Evolutionary conservation across 2,329 filamentous ascomycete species (phyloP).

Genomic region (Lachnellula willkommii): DNA sequence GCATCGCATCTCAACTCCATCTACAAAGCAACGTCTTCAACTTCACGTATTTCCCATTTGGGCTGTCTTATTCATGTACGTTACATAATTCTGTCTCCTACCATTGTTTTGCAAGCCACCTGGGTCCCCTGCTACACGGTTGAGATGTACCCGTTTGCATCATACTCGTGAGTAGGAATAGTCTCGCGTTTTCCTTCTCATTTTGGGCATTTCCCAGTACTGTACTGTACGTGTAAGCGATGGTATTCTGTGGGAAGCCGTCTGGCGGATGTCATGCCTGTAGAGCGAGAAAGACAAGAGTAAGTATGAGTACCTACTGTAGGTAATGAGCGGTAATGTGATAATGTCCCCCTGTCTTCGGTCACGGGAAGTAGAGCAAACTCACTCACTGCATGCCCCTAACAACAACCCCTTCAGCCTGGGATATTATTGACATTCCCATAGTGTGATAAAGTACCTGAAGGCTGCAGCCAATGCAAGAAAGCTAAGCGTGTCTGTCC

Average conservation of each 20-base stretch:
- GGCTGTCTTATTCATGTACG: neutral
- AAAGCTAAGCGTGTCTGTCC: conserved; percentile 48
- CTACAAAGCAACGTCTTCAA: neutral
- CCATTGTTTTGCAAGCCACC: neutral
- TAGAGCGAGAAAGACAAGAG: conserved; percentile 50
- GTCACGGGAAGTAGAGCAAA: too few species aligned
- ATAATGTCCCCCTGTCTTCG: too few species aligned
- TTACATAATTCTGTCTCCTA: neutral
- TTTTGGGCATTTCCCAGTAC: neutral
- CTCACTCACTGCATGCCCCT: neutral
- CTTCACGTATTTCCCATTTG: conserved; percentile 7
- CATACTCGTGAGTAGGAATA: neutral
- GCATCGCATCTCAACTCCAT: neutral
- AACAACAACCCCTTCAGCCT: neutral
- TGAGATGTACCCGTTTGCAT: neutral
- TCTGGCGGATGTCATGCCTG: conserved; percentile 53
- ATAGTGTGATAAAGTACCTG: conserved; percentile 49
- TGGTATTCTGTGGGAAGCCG: conserved; percentile 55
- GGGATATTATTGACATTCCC: conserved; percentile 2
- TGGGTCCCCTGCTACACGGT: neutral
- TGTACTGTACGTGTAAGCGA: conserved; percentile 22
- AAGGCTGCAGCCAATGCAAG: conserved; percentile 50
- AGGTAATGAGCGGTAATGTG: too few species aligned
- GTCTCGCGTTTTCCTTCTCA: too few species aligned
- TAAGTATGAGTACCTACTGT: conserved; percentile 24